phyloP scores from a whole-genome alignment of 495 filamentous ascomycete species.

The Corynascus novoguineensis region DNA sequence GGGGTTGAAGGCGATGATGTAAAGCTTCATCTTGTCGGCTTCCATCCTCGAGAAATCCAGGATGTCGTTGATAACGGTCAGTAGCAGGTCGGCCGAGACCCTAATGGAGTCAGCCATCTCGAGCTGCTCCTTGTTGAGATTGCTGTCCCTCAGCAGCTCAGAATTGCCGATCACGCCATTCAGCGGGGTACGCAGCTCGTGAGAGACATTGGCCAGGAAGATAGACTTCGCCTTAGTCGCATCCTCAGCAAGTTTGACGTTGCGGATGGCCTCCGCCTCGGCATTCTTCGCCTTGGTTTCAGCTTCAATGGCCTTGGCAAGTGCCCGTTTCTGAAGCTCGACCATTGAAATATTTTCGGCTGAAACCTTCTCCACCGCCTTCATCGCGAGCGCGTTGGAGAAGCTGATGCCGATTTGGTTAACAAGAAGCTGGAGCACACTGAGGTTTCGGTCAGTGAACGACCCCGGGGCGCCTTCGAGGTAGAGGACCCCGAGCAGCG shows the following conservation, averaged over 20 bases:
- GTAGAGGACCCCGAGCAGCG: constrained; percentile 76
- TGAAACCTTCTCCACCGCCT: constrained; percentile 70
- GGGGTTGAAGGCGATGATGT: constrained; percentile 75
- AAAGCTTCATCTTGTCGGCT: constrained; percentile 92
- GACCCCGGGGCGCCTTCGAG: constrained; percentile 78
- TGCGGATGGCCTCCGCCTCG: constrained; percentile 76
- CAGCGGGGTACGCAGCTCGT: constrained; percentile 79
- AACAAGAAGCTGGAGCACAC: constrained; percentile 76
- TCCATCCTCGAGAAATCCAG: constrained; percentile 91
- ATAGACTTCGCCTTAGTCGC: constrained; percentile 86
- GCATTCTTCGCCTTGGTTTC: constrained; percentile 79
- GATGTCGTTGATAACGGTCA: constrained; percentile 95
- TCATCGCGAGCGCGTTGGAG: constrained; percentile 81
- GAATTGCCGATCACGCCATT: constrained; percentile 89
- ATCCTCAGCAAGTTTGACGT: constrained; percentile 84
- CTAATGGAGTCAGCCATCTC: constrained; percentile 90
- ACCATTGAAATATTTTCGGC: constrained; percentile 83
- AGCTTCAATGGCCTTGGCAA: constrained; percentile 71
- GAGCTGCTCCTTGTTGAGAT: constrained; percentile 72
- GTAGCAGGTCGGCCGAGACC: constrained; percentile 80
- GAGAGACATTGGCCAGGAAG: constrained; percentile 88
- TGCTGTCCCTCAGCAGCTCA: constrained; percentile 74
- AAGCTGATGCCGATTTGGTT: constrained; percentile 87
- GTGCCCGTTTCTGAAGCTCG: constrained; percentile 73
- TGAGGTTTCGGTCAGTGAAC: constrained; percentile 83